Percentiles rank a stretch among this genome's conserved stretches.
These are phyloP conservation scores for Caloboletus firmus DNA, from an alignment of 1,284 basidiomycete species.

Conservation along the genomic window DNA sequence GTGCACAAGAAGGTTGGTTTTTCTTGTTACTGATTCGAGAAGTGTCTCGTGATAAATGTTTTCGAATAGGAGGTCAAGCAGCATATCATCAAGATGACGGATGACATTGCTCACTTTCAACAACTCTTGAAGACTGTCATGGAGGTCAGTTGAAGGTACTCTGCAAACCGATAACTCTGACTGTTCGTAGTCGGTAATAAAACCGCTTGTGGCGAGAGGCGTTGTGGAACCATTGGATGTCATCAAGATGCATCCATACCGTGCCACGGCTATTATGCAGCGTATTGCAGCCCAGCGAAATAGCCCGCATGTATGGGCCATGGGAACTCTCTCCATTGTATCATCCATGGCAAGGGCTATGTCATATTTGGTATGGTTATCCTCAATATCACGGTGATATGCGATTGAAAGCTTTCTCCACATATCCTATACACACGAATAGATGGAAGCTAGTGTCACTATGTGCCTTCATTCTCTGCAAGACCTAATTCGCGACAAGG, in stretches of 20 bases:
- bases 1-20: slow-evolving; percentile 79
- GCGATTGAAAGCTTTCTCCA: not conserved
- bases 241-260: slow-evolving; percentile 39
- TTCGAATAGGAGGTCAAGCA: slow-evolving; percentile 56
- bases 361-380: slow-evolving; percentile 69
- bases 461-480: slow-evolving; percentile 72
- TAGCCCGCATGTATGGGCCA: slow-evolving; percentile 46
- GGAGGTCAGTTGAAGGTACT: slow-evolving; percentile 53
- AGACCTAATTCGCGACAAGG: slow-evolving; percentile 40
- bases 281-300: slow-evolving; percentile 51
- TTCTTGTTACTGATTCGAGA: not conserved
- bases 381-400: not conserved
- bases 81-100: slow-evolving; percentile 71
- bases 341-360: slow-evolving; percentile 70
- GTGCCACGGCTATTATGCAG: slow-evolving; percentile 44
- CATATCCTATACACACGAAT: not conserved
- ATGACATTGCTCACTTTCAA: slow-evolving; percentile 55
- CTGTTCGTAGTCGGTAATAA: slow-evolving; percentile 40
- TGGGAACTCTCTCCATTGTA: slow-evolving; percentile 44
- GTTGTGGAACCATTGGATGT: slow-evolving; percentile 36
- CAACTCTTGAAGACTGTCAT: slow-evolving; percentile 66
- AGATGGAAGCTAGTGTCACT: slow-evolving; percentile 82
- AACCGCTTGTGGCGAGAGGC: slow-evolving; percentile 35
- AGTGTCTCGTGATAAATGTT: not conserved
- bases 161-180: slow-evolving; percentile 4